Evolutionary conservation across 2,329 filamentous ascomycete genomes (phyloP).

Genomic region (Apiospora rasikravindrae): DNA sequence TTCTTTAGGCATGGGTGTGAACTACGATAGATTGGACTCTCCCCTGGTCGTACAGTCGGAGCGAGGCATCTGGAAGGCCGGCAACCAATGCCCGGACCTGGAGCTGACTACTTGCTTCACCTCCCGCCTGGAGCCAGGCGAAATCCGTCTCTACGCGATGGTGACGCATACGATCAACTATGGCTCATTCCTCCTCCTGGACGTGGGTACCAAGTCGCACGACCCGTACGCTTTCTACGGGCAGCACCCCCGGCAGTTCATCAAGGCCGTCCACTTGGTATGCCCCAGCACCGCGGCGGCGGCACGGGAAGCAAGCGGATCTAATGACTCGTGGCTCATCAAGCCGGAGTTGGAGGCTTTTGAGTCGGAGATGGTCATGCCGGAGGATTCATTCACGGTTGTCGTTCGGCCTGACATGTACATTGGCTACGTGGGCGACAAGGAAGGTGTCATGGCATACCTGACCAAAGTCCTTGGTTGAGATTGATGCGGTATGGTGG

Average conservation of each 20-base stretch:
- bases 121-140: not conserved
- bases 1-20: slow-evolving; percentile 45
- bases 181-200: slow-evolving; percentile 39
- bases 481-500: not conserved
- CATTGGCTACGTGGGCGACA: slow-evolving; percentile 42
- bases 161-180: slow-evolving; percentile 33
- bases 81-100: slow-evolving; percentile 46
- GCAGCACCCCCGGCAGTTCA: slow-evolving; percentile 2
- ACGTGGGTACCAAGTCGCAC: slow-evolving; percentile 21
- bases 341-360: slow-evolving; percentile 29
- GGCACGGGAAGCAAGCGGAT: not conserved
- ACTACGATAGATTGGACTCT: slow-evolving; percentile 43
- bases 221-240: slow-evolving; percentile 11
- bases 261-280: too few relatives aligned
- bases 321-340: not conserved
- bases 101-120: slow-evolving; percentile 25
- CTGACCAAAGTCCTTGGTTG: not conserved
- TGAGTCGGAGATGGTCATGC: slow-evolving; percentile 37
- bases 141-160: slow-evolving; percentile 40
- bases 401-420: slow-evolving; percentile 49
- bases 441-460: slow-evolving; percentile 36
- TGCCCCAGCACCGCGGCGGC: too few relatives aligned
- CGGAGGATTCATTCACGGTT: slow-evolving; percentile 37
- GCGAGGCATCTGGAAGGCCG: slow-evolving; percentile 44
- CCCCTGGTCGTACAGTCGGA: slow-evolving; percentile 41